Conservation (phyloP, 192 early-diverging fungal genomes). For the Coemansia sp. region DNA sequence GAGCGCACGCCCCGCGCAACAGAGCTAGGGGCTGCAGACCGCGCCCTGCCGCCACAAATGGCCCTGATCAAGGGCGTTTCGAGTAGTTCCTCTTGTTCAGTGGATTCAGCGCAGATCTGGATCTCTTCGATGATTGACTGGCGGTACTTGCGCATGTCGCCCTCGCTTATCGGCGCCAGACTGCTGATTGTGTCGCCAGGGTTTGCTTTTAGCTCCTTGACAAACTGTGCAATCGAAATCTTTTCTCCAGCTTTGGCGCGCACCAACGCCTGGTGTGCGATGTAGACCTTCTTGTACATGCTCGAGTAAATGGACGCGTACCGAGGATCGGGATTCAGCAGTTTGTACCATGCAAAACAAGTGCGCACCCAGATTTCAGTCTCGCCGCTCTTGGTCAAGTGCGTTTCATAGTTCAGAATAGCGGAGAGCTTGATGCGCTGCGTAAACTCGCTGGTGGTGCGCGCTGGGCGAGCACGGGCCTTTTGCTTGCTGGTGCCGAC, state of each 20-base stretch:
- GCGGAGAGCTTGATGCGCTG: conserved; percentile 53
- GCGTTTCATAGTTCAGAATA: conserved; percentile 48
- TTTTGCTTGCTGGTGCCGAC: neutral
- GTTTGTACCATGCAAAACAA: conserved; percentile 55
- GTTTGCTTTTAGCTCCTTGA: conserved; percentile 23
- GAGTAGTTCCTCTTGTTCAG: conserved; percentile 23
- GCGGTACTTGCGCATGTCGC: conserved; percentile 33
- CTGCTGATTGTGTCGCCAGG: conserved; percentile 21
- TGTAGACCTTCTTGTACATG: conserved; percentile 42
- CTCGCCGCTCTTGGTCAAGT: conserved; percentile 19
- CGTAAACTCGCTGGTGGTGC: conserved; percentile 33
- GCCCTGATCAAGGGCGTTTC: conserved; percentile 31
- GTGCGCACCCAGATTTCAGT: conserved; percentile 55
- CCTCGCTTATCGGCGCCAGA: conserved; percentile 26
- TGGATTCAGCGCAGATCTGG: conserved; percentile 33
- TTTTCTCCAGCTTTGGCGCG: conserved; percentile 13
- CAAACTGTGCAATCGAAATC: conserved; percentile 24
- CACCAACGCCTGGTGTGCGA: conserved; percentile 43
- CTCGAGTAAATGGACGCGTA: conserved; percentile 35
- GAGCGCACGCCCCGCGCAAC: conserved; percentile 12
- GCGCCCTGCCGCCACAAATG: conserved; percentile 25
- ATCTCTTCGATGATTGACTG: conserved; percentile 45
- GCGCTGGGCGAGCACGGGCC: conserved; percentile 17
- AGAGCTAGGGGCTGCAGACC: conserved; percentile 1
- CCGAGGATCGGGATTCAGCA: conserved; percentile 37